Evolutionary conservation across 345 rosid genomes (phyloP), one percentile per base, ranked within the genome.

Genomic region (Turnera subulata): DNA sequence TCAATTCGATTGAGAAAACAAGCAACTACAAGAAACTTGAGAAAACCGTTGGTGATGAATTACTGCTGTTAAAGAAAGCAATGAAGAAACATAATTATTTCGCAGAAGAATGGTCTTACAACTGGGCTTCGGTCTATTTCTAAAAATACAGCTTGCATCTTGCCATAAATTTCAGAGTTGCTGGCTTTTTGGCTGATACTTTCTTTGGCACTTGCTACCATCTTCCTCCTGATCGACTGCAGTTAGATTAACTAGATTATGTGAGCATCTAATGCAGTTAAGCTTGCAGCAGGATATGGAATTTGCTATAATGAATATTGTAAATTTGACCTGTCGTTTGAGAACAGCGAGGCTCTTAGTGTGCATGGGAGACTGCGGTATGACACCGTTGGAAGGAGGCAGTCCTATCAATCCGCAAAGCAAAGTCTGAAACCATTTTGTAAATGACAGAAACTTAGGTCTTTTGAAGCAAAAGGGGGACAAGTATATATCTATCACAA

Each of bases 281-380:
- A 35, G 11, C 19, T 9, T n/a, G 7, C 1, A n/a, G 35, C 20
- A 48, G 23, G 11, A 49, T 39, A 29, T 13, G 50, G 25, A 29
- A 14, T 33, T 17, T 2, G n/a, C 40, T 1, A 17, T 26, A 29
- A 9, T n/a, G 23, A 33, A 59, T 22, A 20, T 24, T 45, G 33
- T 16, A 32, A 32, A 12, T 61, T 67, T 15, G 10, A 84, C 95
- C 86, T 80, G 89, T 67, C 80, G 58, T 69, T 81, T 79, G 39
- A 91, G 85, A 59, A 80, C 84, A 33, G 97, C 82, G 2, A 82
- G 91, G 73, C 97, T 89, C 68, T 89, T 89, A 10, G 93, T 80
- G 63, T 91, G 97, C 97, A 88, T 88, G 8, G 97, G 97, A 59
- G 96, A 84, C 53, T 91, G 96, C n/a, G 96, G 97, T 2, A 91